Conservation (phyloP, 2,329 filamentous ascomycete genomes). For the Malbranchea zuffiana region DNA sequence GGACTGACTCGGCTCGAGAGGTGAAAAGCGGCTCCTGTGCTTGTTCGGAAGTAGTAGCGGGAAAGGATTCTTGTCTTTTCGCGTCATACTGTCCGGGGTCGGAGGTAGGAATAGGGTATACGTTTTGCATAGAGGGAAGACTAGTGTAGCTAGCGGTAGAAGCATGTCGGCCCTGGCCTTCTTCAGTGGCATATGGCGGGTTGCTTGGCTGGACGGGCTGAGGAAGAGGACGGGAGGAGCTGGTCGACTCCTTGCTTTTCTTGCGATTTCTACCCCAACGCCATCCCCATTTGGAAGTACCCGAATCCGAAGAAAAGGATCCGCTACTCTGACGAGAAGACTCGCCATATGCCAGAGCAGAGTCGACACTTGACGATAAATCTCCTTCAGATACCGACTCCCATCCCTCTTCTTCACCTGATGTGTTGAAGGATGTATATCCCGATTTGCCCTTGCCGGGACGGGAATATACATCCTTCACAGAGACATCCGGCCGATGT, state of each 20-base stretch:
- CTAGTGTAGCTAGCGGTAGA: conserved; percentile 28
- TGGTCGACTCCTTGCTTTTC: conserved; percentile 33
- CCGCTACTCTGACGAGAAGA: conserved; percentile 38
- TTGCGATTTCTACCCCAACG: conserved; percentile 43
- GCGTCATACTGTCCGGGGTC: conserved; percentile 55
- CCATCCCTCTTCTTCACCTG: conserved; percentile 45
- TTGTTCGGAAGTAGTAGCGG: not conserved
- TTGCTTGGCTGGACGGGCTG: not conserved
- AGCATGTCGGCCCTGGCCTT: not conserved
- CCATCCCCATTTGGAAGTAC: conserved; percentile 50
- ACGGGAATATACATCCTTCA: conserved; percentile 21
- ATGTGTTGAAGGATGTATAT: not conserved
- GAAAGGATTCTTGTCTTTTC: conserved; percentile 25
- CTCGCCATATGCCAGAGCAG: conserved; percentile 52
- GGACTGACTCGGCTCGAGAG: conserved; percentile 48
- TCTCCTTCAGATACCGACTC: conserved; percentile 50
- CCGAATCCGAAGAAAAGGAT: conserved; percentile 45
- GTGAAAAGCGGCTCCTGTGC: conserved; percentile 4
- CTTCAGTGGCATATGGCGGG: not conserved
- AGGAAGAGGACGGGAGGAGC: too few relatives aligned
- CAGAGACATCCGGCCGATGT: conserved; percentile 26
- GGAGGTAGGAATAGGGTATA: conserved; percentile 56
- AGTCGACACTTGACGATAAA: conserved; percentile 44
- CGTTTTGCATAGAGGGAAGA: conserved; percentile 47
- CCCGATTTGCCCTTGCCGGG: not conserved